Evolutionary conservation across 2,329 filamentous ascomycete genomes (phyloP).

Genomic region (Apiospora phragmitis): DNA sequence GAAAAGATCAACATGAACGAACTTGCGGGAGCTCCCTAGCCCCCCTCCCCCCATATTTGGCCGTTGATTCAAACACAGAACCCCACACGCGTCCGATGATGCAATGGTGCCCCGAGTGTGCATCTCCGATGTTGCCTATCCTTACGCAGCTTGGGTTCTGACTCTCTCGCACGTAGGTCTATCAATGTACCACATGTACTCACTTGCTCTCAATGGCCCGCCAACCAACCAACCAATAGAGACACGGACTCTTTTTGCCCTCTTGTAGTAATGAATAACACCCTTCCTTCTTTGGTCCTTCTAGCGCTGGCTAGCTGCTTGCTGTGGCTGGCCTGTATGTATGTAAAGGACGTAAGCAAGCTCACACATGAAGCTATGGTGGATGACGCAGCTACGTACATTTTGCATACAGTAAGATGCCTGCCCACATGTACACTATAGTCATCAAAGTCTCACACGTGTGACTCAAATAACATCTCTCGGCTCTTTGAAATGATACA

Average conservation of each 20-base stretch:
- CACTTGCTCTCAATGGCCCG: not conserved
- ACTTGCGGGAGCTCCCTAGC: not conserved
- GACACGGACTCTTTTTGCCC: not conserved
- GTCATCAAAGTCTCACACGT: not conserved
- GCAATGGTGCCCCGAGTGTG: not conserved
- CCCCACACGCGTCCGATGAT: conserved; percentile 1
- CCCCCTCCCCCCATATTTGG: not conserved
- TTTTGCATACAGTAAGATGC: not conserved
- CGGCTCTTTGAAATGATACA: not conserved
- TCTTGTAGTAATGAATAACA: not conserved
- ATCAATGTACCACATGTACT: no score
- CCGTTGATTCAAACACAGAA: not conserved
- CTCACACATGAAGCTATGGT: not conserved
- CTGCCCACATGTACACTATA: not conserved
- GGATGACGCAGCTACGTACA: not conserved
- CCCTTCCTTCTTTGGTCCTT: not conserved
- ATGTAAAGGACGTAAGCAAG: not conserved
- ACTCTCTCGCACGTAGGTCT: not conserved
- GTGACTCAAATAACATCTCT: not conserved
- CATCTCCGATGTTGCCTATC: not conserved
- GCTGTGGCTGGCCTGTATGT: not conserved
- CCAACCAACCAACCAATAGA: not conserved
- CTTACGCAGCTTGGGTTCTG: not conserved
- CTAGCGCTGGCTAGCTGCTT: not conserved
- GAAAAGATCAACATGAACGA: not conserved